Percentiles rank a stretch among this genome's conserved stretches.
Conservation (phyloP, 2,329 filamentous ascomycete genomes). For the Neopestalotiopsis clavispora region DNA sequence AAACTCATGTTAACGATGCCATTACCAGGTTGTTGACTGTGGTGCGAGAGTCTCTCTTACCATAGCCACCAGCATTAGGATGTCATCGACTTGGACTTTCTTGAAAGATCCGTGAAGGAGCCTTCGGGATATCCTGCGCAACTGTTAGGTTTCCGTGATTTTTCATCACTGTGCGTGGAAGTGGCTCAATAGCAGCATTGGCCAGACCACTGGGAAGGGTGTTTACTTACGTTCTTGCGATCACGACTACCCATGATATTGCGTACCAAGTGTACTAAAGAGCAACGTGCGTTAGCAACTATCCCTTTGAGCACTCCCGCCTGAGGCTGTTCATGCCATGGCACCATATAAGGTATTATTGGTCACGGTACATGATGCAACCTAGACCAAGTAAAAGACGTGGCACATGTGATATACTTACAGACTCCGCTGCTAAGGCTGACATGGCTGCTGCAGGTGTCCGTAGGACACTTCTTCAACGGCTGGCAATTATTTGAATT, state of each 20-base stretch:
- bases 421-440: slow-evolving; percentile 9
- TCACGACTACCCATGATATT: slow-evolving; percentile 8
- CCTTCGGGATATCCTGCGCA: slow-evolving; percentile 13
- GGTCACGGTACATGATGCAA: too few species aligned
- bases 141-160: background rate
- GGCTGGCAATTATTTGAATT: slow-evolving; percentile 2
- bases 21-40: background rate
- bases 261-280: slow-evolving; percentile 13
- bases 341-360: too few species aligned
- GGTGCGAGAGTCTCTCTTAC: background rate
- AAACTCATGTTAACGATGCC: background rate
- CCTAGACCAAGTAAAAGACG: too few species aligned
- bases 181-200: background rate
- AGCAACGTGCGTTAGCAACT: too few species aligned
- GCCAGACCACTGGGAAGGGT: background rate
- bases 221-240: slow-evolving; percentile 12
- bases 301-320: too few species aligned
- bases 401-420: too few species aligned
- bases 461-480: background rate
- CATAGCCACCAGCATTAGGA: slow-evolving; percentile 16
- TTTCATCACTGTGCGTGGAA: background rate
- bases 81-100: slow-evolving; percentile 16
- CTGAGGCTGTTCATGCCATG: too few species aligned
- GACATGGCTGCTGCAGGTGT: slow-evolving; percentile 8
- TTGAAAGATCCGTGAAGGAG: slow-evolving; percentile 15